Percentiles rank a stretch among this genome's conserved stretches.
Evolutionary conservation across 768 basidiomycete genomes (phyloP).

Genomic region (Pulveroboletus frians): DNA sequence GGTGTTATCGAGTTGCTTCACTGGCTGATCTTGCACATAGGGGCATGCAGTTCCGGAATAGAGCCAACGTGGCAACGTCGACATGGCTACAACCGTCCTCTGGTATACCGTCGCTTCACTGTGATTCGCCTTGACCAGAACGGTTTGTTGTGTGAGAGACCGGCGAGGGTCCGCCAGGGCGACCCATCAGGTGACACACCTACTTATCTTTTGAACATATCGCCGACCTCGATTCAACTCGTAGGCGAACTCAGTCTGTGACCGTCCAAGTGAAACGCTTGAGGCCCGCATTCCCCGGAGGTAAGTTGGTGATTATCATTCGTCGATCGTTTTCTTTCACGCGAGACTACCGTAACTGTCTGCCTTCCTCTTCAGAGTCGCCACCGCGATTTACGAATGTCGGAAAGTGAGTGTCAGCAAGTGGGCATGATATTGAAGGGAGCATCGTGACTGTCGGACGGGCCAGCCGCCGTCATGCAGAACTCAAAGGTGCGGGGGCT

Average conservation of each 20-base stretch:
- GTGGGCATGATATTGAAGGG: background rate
- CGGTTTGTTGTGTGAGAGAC: too few species aligned
- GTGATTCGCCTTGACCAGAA: too few species aligned
- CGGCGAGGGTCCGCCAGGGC: too few species aligned
- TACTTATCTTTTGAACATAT: background rate
- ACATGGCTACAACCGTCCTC: too few species aligned
- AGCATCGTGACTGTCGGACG: background rate
- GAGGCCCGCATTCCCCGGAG: background rate
- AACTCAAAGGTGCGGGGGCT: background rate
- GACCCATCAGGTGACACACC: background rate
- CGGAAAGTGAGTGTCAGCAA: too few species aligned
- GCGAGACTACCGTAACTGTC: background rate
- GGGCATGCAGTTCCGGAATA: too few species aligned
- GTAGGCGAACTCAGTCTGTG: constrained; percentile 3
- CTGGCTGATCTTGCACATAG: background rate
- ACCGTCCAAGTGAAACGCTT: background rate
- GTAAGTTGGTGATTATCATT: background rate
- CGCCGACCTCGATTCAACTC: background rate
- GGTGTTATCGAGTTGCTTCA: background rate
- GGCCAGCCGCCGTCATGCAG: background rate
- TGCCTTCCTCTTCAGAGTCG: background rate
- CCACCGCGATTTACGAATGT: background rate
- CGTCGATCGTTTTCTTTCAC: background rate
- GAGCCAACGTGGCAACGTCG: too few species aligned
- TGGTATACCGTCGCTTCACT: background rate